phyloP scores from a whole-genome alignment of 2,329 filamentous ascomycete genomes.

The Neophaeococcomyces aloes region DNA sequence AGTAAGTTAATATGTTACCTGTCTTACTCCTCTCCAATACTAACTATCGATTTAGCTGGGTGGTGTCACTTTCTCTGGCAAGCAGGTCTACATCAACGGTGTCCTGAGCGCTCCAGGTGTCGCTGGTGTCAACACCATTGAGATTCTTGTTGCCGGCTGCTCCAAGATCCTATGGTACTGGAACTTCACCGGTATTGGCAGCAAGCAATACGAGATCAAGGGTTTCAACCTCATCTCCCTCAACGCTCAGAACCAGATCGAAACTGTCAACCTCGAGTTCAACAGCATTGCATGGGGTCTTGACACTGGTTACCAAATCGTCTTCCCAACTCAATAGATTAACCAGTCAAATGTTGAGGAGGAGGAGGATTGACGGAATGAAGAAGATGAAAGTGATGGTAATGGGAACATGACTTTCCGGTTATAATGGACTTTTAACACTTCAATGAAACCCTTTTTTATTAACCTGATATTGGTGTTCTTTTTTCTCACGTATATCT shows the following conservation, averaged over 20 bases:
- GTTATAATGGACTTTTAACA: too few species aligned
- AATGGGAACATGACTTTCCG: too few species aligned
- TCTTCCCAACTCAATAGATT: conserved; percentile 13
- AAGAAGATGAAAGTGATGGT: too few species aligned
- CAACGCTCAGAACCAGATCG: conserved; percentile 10
- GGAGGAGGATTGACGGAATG: too few species aligned
- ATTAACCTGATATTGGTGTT: too few species aligned
- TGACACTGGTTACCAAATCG: conserved; percentile 15
- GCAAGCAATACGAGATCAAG: conserved; percentile 14
- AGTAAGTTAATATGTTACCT: conserved; percentile 7
- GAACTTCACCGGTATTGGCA: conserved; percentile 16
- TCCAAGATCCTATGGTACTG: conserved; percentile 17
- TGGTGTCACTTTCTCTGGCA: conserved; percentile 13
- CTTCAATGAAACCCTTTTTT: too few species aligned
- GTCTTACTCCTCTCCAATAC: neutral
- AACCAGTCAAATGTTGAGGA: too few species aligned
- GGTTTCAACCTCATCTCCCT: conserved; percentile 17
- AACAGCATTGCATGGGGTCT: conserved; percentile 18
- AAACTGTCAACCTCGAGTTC: conserved; percentile 14
- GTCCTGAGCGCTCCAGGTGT: conserved; percentile 13
- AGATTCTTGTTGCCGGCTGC: conserved; percentile 15
- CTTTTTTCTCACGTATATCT: too few species aligned
- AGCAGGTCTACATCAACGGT: conserved; percentile 15
- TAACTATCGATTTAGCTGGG: conserved; percentile 14
- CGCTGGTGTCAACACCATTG: conserved; percentile 14